A percentile compares a stretch with the other conserved stretches of the same genome.
Evolutionary conservation across 768 basidiomycete species (phyloP).

Genomic region (Lentinus brumalis): DNA sequence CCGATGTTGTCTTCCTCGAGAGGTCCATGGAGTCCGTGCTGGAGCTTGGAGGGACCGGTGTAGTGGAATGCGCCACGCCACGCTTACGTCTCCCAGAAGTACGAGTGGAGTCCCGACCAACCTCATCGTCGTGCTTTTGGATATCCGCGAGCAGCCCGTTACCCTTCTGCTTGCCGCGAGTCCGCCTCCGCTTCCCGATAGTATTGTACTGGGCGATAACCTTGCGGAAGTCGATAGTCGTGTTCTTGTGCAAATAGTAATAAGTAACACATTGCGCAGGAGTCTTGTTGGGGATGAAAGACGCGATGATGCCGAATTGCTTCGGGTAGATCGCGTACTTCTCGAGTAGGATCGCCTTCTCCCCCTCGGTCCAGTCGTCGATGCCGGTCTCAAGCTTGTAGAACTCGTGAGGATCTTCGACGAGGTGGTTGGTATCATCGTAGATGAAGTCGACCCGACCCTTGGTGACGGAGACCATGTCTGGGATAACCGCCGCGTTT

Average conservation of each 20-base stretch:
- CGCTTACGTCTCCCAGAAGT: slow-evolving; percentile 14
- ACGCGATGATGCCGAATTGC: slow-evolving; percentile 93
- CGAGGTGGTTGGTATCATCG: slow-evolving; percentile 84
- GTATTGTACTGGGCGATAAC: slow-evolving; percentile 67
- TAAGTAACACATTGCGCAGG: slow-evolving; percentile 87
- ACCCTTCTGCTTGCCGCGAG: slow-evolving; percentile 73
- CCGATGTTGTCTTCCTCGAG: slow-evolving; percentile 24
- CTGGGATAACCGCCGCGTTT: slow-evolving; percentile 87
- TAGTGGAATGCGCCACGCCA: slow-evolving; percentile 6
- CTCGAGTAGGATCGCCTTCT: slow-evolving; percentile 76
- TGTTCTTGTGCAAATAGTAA: slow-evolving; percentile 95
- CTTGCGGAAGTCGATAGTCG: slow-evolving; percentile 80
- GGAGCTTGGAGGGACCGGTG: slow-evolving; percentile 1
- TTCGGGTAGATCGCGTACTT: slow-evolving; percentile 87
- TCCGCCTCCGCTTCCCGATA: slow-evolving; percentile 60
- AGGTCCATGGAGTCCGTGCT: slow-evolving; percentile 4
- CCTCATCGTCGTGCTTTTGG: slow-evolving; percentile 64
- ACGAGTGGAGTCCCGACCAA: slow-evolving; percentile 25
- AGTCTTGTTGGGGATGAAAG: slow-evolving; percentile 80
- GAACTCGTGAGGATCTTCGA: slow-evolving; percentile 76
- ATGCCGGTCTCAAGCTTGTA: slow-evolving; percentile 74
- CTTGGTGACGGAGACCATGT: slow-evolving; percentile 78
- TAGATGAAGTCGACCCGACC: slow-evolving; percentile 64
- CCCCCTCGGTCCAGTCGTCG: slow-evolving; percentile 85
- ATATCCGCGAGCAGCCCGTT: slow-evolving; percentile 84